Evolutionary conservation across 345 rosid species (phyloP).

Genomic region (Nasturtium officinale): DNA sequence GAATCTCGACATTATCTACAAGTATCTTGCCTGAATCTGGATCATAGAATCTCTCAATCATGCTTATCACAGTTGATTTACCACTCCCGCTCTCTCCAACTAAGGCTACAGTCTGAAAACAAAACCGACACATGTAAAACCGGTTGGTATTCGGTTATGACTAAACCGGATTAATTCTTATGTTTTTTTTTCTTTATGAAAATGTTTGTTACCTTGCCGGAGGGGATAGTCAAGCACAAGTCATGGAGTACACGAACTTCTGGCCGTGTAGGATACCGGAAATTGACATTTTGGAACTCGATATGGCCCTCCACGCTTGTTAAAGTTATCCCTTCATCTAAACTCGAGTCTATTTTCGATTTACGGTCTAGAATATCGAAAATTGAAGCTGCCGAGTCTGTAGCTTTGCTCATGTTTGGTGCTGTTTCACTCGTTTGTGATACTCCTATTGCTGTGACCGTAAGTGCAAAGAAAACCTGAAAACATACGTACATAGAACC

Average conservation of each 20-base stretch:
- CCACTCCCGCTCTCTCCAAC: conserved; percentile 82
- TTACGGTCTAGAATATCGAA: conserved; percentile 65
- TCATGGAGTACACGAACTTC: conserved; percentile 66
- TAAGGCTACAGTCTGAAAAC: conserved; percentile 59
- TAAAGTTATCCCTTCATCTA: conserved; percentile 51
- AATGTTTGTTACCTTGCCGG: conserved; percentile 59
- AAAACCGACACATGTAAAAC: not conserved
- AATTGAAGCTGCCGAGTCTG: conserved; percentile 68
- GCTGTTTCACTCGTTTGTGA: conserved; percentile 65
- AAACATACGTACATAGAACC: not conserved
- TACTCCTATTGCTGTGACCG: conserved; percentile 63
- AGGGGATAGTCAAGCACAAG: conserved; percentile 57
- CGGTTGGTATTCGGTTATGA: not conserved
- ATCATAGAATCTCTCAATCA: conserved; percentile 71
- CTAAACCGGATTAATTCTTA: conserved; percentile 13
- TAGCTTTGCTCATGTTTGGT: conserved; percentile 67
- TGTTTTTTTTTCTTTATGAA: too few relatives aligned
- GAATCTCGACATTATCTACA: conserved; percentile 50
- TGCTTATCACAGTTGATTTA: conserved; percentile 70
- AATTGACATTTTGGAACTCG: conserved; percentile 59
- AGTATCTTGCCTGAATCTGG: conserved; percentile 61
- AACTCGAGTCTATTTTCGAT: conserved; percentile 64
- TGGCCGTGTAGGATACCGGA: conserved; percentile 63
- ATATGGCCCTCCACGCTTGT: conserved; percentile 53
- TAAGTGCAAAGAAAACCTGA: conserved; percentile 65